Evolutionary conservation across 108 stramenopile genomes (phyloP).

Genomic region (Pseudonitzschia multiseries): DNA sequence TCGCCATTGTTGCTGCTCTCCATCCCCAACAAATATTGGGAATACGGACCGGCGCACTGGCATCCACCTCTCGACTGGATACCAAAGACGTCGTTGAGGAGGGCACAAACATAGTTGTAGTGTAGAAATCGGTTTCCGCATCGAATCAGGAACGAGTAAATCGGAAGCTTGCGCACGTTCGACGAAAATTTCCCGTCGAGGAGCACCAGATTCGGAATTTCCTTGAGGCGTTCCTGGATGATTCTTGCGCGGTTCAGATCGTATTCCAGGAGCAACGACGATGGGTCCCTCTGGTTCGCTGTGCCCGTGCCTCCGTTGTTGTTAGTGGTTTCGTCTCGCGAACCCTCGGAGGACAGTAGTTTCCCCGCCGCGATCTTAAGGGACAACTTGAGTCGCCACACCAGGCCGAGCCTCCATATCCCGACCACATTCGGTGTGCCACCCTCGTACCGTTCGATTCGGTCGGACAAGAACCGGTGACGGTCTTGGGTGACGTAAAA

Average conservation of each 20-base stretch:
- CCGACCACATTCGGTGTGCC: conserved; percentile 96
- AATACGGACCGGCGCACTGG: conserved; percentile 92
- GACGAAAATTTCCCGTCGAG: conserved; percentile 40
- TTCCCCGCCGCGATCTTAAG: conserved; percentile 48
- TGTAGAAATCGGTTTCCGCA: conserved; percentile 87
- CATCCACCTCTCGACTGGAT: conserved; percentile 96
- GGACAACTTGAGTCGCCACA: conserved; percentile 71
- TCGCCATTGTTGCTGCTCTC: conserved; percentile 16
- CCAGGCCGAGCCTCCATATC: conserved; percentile 86
- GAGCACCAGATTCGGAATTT: conserved; percentile 79
- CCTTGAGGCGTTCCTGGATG: conserved; percentile 45
- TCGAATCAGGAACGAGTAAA: conserved; percentile 82
- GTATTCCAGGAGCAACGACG: conserved; percentile 42
- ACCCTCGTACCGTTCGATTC: conserved; percentile 96
- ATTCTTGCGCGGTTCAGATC: conserved; percentile 63
- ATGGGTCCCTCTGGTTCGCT: conserved; percentile 20
- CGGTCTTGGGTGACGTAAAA: conserved; percentile 91
- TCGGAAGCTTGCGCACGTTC: conserved; percentile 53
- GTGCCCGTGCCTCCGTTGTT: too few relatives aligned
- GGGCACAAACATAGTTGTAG: conserved; percentile 95
- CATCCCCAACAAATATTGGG: conserved; percentile 83
- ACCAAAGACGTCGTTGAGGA: conserved; percentile 97
- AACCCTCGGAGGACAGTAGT: background rate
- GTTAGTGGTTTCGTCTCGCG: background rate
- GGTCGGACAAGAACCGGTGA: conserved; percentile 94